phyloP scores from a whole-genome alignment of 352 stramenopile species.

The Heterotrichella gracilis region DNA sequence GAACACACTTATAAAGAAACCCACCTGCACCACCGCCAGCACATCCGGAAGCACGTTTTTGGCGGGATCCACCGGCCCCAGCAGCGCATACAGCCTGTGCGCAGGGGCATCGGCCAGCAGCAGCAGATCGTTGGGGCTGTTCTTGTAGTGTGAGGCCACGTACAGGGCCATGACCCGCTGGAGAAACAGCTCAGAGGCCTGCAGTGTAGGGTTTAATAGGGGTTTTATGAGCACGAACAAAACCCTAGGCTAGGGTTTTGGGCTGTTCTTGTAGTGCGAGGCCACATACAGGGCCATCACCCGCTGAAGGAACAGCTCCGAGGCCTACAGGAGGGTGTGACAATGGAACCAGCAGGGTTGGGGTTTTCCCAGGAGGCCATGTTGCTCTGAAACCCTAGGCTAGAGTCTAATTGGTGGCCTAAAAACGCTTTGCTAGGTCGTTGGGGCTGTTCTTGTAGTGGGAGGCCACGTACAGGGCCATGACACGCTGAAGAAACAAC shows the following conservation, averaged over 20 bases:
- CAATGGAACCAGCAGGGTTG: too few species aligned
- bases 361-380: too few species aligned
- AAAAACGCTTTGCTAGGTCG: too few species aligned
- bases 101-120: slow-evolving; percentile 83
- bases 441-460: slow-evolving; percentile 99
- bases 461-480: slow-evolving; percentile 76
- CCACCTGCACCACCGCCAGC: slow-evolving; percentile 82
- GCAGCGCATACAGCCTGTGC: slow-evolving; percentile 81
- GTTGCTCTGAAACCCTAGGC: too few species aligned
- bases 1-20: too few species aligned
- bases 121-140: slow-evolving; percentile 94
- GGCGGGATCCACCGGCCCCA: slow-evolving; percentile 33
- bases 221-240: too few species aligned
- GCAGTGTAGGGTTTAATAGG: too few species aligned
- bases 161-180: slow-evolving; percentile 64
- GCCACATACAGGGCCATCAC: slow-evolving; percentile 79
- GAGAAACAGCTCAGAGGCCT: slow-evolving; percentile 70
- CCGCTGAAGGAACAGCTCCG: slow-evolving; percentile 39
- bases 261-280: slow-evolving; percentile 98
- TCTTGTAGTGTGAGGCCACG: slow-evolving; percentile 96
- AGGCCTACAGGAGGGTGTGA: too few species aligned
- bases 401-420: too few species aligned
- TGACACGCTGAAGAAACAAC: slow-evolving; percentile 47
- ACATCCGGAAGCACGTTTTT: slow-evolving; percentile 60
- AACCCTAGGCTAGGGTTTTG: too few species aligned